A percentile compares a stretch with the other conserved stretches of the same genome.
Evolutionary conservation across 2,329 filamentous ascomycete species (phyloP).

Genomic region (Didymella pomorum): DNA sequence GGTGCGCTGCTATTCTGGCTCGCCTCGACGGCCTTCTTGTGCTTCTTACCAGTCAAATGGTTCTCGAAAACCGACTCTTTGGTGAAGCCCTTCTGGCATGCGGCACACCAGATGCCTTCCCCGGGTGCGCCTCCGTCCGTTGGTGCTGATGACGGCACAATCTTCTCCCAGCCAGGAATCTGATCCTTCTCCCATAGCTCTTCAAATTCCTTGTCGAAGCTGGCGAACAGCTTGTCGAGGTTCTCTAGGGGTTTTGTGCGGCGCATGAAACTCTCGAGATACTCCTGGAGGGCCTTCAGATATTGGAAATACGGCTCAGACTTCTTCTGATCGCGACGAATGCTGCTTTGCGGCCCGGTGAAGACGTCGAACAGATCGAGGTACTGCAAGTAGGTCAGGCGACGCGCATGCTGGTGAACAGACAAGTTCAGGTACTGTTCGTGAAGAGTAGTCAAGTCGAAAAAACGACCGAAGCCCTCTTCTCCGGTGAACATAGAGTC

Average conservation of each 20-base stretch:
- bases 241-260: conserved; percentile 87
- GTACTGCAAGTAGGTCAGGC: conserved; percentile 90
- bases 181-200: conserved; percentile 81
- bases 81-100: conserved; percentile 93
- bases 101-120: conserved; percentile 85
- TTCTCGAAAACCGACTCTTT: conserved; percentile 94
- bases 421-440: conserved; percentile 91
- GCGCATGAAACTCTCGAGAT: conserved; percentile 88
- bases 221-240: conserved; percentile 76
- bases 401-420: conserved; percentile 70
- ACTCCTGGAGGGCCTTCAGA: conserved; percentile 78
- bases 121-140: conserved; percentile 60
- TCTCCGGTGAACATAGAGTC: conserved; percentile 96
- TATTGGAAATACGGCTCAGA: conserved; percentile 94
- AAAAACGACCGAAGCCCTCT: conserved; percentile 89
- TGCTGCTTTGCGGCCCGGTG: conserved; percentile 72
- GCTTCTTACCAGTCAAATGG: conserved; percentile 90
- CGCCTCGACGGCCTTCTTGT: conserved; percentile 76
- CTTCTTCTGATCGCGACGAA: conserved; percentile 84
- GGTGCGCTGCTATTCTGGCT: conserved; percentile 54
- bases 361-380: conserved; percentile 92
- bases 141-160: conserved; percentile 49
- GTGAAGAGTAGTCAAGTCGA: conserved; percentile 85
- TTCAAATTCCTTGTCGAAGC: conserved; percentile 85
- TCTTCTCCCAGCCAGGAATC: conserved; percentile 78